Conservation (phyloP, 192 early-diverging fungal species). For the Rhizophagus clarus region DNA sequence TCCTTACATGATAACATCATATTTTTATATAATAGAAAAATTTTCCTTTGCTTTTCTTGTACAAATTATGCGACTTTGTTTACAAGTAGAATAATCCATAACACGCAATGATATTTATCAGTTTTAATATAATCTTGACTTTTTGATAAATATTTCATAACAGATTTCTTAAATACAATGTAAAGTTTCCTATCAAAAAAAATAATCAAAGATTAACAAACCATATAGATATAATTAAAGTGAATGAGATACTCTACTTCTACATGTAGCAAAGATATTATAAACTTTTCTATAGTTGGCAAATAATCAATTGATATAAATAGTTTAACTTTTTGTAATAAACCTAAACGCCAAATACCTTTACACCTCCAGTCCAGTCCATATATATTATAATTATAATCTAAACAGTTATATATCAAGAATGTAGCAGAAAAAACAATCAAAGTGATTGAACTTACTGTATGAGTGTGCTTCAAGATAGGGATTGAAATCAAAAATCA, state of each 20-base stretch:
- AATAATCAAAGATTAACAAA: not conserved
- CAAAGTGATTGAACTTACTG: slow-evolving; percentile 10
- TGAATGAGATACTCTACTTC: not conserved
- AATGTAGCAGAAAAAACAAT: slow-evolving; percentile 11
- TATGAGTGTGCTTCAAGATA: slow-evolving; percentile 2
- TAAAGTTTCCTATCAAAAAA: slow-evolving; percentile 26
- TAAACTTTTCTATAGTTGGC: not conserved
- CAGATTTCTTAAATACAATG: slow-evolving; percentile 1
- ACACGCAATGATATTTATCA: not conserved
- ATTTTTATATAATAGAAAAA: not conserved
- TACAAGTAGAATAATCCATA: slow-evolving; percentile 16
- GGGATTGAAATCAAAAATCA: too few relatives aligned
- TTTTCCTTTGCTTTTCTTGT: slow-evolving; percentile 23
- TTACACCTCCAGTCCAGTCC: slow-evolving; percentile 7
- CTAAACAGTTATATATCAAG: not conserved
- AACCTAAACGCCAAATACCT: slow-evolving; percentile 14
- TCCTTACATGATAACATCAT: slow-evolving; percentile 14
- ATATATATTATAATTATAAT: slow-evolving; percentile 29
- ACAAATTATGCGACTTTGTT: slow-evolving; percentile 9
- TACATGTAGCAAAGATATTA: slow-evolving; percentile 7
- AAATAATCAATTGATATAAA: slow-evolving; percentile 16
- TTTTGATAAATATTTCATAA: slow-evolving; percentile 15
- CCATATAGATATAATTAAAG: not conserved
- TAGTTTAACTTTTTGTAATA: slow-evolving; percentile 20
- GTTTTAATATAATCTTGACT: slow-evolving; percentile 15